phyloP scores from a whole-genome alignment of 306 rosid genomes.

The Fragaria ananassa region DNA sequence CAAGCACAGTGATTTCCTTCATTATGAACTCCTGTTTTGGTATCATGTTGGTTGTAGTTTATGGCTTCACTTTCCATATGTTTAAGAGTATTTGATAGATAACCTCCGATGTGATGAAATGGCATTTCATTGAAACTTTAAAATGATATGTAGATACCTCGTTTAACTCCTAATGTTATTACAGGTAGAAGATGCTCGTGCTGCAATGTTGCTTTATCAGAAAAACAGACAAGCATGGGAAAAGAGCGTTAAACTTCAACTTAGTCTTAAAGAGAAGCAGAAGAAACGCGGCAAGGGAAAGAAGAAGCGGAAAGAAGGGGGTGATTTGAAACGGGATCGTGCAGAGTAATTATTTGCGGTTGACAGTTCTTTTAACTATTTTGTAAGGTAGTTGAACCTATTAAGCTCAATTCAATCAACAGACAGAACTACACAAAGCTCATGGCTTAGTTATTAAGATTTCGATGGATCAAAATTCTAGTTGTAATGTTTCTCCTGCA shows the following conservation, averaged over 20 bases:
- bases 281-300: constrained; percentile 56
- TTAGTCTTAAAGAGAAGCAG: constrained; percentile 55
- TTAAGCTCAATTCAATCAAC: not conserved
- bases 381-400: not conserved
- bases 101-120: not conserved
- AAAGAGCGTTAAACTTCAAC: constrained; percentile 55
- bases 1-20: not conserved
- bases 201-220: constrained; percentile 92
- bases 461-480: not conserved
- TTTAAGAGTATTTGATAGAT: not conserved
- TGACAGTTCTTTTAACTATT: not conserved
- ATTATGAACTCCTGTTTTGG: not conserved
- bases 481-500: not conserved
- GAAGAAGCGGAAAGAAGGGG: constrained; percentile 52
- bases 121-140: constrained; percentile 1
- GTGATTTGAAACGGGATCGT: constrained; percentile 19
- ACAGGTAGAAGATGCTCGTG: constrained; percentile 86
- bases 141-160: not conserved
- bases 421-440: not conserved
- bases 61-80: not conserved
- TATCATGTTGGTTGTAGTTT: not conserved
- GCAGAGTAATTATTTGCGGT: constrained; percentile 15
- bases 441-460: not conserved
- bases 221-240: constrained; percentile 75
- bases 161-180: not conserved